These are phyloP conservation scores for Sechiopsis laciniata DNA, from an alignment of 306 rosid genomes.

Conservation along the genomic window DNA sequence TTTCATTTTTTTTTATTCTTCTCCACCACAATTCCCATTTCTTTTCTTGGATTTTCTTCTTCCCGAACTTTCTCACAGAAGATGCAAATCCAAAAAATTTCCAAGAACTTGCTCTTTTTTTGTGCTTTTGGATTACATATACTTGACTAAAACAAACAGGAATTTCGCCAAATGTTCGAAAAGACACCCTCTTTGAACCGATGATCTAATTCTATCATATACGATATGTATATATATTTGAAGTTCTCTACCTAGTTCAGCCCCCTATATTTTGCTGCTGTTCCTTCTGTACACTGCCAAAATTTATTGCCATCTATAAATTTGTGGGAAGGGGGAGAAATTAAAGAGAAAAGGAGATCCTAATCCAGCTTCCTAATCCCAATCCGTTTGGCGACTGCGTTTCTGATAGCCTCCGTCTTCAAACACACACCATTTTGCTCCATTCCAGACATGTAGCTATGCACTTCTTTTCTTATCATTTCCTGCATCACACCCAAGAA, in stretches of 20 bases:
- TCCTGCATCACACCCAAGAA: conserved; percentile 66
- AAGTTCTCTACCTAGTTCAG: background rate
- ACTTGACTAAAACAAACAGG: background rate
- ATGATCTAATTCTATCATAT: conserved; percentile 7
- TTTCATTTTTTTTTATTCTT: background rate
- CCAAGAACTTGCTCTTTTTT: background rate
- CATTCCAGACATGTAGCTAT: conserved; percentile 64
- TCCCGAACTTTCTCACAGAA: background rate
- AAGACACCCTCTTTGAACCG: conserved; percentile 13
- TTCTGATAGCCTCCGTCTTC: conserved; percentile 51
- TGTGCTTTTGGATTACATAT: background rate
- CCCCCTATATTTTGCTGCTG: background rate
- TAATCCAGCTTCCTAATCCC: conserved; percentile 53
- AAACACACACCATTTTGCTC: conserved; percentile 49
- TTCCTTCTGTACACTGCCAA: conserved; percentile 22
- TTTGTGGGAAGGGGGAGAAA: background rate
- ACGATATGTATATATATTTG: background rate
- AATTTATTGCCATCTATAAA: conserved; percentile 7
- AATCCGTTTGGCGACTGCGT: conserved; percentile 51
- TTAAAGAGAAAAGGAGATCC: background rate
- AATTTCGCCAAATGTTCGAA: background rate
- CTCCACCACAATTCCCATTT: background rate
- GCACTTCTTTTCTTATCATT: conserved; percentile 73
- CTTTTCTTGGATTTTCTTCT: conserved; percentile 2
- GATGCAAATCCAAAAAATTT: background rate